Percentiles rank a stretch among this genome's conserved stretches.
Conservation (phyloP, 441 rosid genomes). For the Daphne laureola region DNA sequence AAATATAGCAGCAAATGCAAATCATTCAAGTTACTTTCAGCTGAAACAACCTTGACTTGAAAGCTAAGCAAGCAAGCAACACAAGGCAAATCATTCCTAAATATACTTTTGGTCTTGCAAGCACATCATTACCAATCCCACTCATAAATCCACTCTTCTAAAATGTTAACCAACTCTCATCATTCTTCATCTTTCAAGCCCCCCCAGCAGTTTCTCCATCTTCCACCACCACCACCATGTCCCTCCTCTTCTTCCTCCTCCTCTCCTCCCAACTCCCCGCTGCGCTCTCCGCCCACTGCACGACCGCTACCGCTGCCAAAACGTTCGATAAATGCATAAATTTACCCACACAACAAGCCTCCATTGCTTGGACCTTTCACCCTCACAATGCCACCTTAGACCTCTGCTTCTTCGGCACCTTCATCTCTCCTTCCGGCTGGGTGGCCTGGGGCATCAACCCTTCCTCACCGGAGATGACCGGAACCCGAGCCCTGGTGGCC, state of each 20-base stretch:
- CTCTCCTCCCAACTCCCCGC: slow-evolving; percentile 21
- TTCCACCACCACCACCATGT: slow-evolving; percentile 14
- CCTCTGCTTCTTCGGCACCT: slow-evolving; percentile 75
- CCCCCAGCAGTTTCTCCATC: neutral
- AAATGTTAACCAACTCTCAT: slow-evolving; percentile 22
- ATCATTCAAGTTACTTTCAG: too few species aligned
- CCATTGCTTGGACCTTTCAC: slow-evolving; percentile 88
- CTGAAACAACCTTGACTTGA: slow-evolving; percentile 26
- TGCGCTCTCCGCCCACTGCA: slow-evolving; percentile 48
- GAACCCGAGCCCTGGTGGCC: slow-evolving; percentile 68
- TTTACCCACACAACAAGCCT: slow-evolving; percentile 88
- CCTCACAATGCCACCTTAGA: slow-evolving; percentile 69
- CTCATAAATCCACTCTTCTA: slow-evolving; percentile 14
- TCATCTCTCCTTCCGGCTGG: slow-evolving; percentile 96
- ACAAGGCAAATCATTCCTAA: neutral
- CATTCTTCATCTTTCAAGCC: neutral
- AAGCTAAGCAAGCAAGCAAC: slow-evolving; percentile 35
- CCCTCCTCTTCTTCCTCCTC: slow-evolving; percentile 23
- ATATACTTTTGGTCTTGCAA: neutral
- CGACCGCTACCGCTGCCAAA: slow-evolving; percentile 43
- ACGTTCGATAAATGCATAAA: slow-evolving; percentile 64
- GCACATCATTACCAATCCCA: slow-evolving; percentile 3
- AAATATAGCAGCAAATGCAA: too few species aligned
- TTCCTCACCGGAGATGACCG: slow-evolving; percentile 65
- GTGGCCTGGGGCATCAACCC: slow-evolving; percentile 90